Percentiles rank a stretch among this genome's conserved stretches.
phyloP scores from a whole-genome alignment of 805 yeast species.

The Myxozyma sirexii region DNA sequence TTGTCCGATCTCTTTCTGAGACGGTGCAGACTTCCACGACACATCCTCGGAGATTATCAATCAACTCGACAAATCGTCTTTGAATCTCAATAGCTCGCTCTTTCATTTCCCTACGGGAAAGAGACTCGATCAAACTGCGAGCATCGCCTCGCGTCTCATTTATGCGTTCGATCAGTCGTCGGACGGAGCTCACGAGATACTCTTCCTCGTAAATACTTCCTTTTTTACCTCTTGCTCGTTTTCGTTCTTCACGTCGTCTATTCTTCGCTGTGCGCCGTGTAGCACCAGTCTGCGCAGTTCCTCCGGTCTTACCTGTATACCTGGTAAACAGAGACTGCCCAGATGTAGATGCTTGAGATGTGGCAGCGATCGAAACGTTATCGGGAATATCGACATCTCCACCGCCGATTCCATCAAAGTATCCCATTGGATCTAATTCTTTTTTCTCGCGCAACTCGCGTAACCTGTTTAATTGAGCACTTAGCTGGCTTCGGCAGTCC shows the following conservation, averaged over 20 bases:
- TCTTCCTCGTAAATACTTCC: constrained; percentile 98
- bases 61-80: constrained; percentile 60
- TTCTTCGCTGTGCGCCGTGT: constrained; percentile 91
- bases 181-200: constrained; percentile 82
- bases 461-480: constrained; percentile 79
- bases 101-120: constrained; percentile 68
- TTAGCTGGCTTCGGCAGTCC: constrained; percentile 86
- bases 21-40: constrained; percentile 76
- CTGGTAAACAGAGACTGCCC: constrained; percentile 92
- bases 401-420: constrained; percentile 60
- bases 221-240: constrained; percentile 94
- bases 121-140: constrained; percentile 67
- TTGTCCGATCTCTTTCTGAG: constrained; percentile 83
- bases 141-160: constrained; percentile 77
- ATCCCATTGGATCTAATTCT: constrained; percentile 79
- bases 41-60: constrained; percentile 58
- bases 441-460: constrained; percentile 85
- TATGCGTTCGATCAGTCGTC: constrained; percentile 82
- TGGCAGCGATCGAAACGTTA: constrained; percentile 90
- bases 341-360: constrained; percentile 75
- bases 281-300: constrained; percentile 96
- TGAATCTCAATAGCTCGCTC: constrained; percentile 85
- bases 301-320: constrained; percentile 93
- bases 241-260: constrained; percentile 91
- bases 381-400: constrained; percentile 71